phyloP scores from a whole-genome alignment of 2,329 filamentous ascomycete species.

The Cladosporium phlei region DNA sequence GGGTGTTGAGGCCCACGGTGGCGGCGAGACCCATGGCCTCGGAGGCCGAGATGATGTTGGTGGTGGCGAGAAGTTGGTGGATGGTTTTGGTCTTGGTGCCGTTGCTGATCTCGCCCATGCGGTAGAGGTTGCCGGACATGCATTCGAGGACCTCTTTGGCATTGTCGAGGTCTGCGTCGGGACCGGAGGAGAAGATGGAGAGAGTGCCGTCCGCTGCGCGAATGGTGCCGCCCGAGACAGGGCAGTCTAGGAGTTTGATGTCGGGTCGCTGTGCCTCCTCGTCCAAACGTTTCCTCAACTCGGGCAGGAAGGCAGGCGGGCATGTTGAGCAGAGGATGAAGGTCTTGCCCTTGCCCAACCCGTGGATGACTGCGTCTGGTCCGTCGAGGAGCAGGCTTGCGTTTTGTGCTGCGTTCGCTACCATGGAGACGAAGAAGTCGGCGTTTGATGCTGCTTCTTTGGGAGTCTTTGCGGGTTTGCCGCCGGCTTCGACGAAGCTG shows the following conservation, averaged over 20 bases:
- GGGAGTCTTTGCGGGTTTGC: constrained; percentile 55
- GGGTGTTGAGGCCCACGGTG: constrained; percentile 49
- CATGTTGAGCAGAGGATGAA: constrained; percentile 68
- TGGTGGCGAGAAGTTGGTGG: constrained; percentile 55
- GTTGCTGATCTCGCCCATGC: constrained; percentile 49
- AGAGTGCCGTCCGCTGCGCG: constrained; percentile 67
- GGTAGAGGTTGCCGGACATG: constrained; percentile 63
- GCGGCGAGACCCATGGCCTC: constrained; percentile 56
- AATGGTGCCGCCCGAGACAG: constrained; percentile 66
- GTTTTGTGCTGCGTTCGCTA: constrained; percentile 66
- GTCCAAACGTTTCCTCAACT: constrained; percentile 54
- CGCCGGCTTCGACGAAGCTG: constrained; percentile 60
- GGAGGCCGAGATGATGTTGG: constrained; percentile 52
- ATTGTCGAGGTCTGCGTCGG: constrained; percentile 51
- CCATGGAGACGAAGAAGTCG: constrained; percentile 66
- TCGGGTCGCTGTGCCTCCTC: constrained; percentile 53
- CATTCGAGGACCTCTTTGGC: constrained; percentile 57
- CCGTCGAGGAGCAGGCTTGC: constrained; percentile 61
- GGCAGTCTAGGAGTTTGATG: constrained; percentile 64
- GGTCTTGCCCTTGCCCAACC: constrained; percentile 54
- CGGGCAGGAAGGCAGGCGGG: constrained; percentile 60
- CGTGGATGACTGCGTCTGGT: constrained; percentile 47
- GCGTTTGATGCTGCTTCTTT: constrained; percentile 57
- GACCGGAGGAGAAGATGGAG: constrained; percentile 66
- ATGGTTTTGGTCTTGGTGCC: constrained; percentile 56